Conservation (phyloP, 2,329 filamentous ascomycete genomes). For the Aureobasidium mangrovei region DNA sequence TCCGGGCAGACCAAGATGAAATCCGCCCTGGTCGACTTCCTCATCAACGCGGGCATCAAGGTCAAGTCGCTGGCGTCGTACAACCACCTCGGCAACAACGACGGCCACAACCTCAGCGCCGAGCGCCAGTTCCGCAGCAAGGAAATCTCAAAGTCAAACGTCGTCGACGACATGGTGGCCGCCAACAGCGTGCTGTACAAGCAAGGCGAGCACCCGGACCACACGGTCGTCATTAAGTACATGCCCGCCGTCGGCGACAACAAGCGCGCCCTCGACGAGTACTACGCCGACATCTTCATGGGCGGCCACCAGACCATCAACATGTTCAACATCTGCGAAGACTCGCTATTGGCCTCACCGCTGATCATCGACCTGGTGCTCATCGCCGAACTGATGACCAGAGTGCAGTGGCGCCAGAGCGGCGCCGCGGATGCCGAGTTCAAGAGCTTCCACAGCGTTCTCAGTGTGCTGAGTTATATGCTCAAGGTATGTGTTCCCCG, state of each 20-base stretch:
- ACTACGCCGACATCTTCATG: slow-evolving; percentile 98
- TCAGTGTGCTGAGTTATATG: slow-evolving; percentile 98
- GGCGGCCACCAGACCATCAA: slow-evolving; percentile 97
- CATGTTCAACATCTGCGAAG: slow-evolving; percentile 98
- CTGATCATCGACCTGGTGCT: slow-evolving; percentile 95
- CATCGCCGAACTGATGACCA: slow-evolving; percentile 95
- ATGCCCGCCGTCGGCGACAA: slow-evolving; percentile 98
- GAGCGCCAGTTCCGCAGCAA: slow-evolving; percentile 99
- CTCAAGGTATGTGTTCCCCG: slow-evolving; percentile 51
- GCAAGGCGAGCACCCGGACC: slow-evolving; percentile 88
- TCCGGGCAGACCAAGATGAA: slow-evolving; percentile 99
- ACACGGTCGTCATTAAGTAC: slow-evolving; percentile 99
- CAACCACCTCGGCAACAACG: slow-evolving; percentile 99
- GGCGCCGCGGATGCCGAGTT: slow-evolving; percentile 49
- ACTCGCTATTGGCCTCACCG: slow-evolving; percentile 89
- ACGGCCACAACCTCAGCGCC: slow-evolving; percentile 96
- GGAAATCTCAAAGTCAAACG: slow-evolving; percentile 99
- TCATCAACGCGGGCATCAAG: slow-evolving; percentile 98
- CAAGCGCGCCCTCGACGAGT: slow-evolving; percentile 97
- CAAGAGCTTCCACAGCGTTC: slow-evolving; percentile 92
- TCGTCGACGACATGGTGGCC: slow-evolving; percentile 98
- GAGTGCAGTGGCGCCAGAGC: slow-evolving; percentile 76
- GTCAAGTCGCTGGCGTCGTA: slow-evolving; percentile 97
- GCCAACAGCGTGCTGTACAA: slow-evolving; percentile 88
- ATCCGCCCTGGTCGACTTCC: slow-evolving; percentile 93